Conservation (phyloP, 2,329 filamentous ascomycete species). For the Xylaria sp. region DNA sequence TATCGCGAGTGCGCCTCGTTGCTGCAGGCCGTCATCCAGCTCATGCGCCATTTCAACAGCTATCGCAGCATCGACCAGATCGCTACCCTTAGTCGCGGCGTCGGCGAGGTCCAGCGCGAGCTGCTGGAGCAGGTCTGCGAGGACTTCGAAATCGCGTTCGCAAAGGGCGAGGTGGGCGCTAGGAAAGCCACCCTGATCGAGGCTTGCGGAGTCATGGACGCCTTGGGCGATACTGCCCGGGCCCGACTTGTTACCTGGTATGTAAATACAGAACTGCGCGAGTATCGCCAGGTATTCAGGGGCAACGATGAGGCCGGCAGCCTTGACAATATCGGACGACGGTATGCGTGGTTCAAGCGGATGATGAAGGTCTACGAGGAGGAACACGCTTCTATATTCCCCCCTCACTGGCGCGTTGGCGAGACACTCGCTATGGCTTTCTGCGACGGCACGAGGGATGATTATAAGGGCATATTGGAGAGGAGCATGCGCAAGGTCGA, state of each 20-base stretch:
- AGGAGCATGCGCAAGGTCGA: slow-evolving; percentile 83
- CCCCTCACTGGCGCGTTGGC: slow-evolving; percentile 86
- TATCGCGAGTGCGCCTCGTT: slow-evolving; percentile 95
- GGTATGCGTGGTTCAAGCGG: slow-evolving; percentile 96
- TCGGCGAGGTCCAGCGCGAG: slow-evolving; percentile 92
- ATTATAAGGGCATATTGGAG: slow-evolving; percentile 93
- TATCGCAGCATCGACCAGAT: slow-evolving; percentile 99
- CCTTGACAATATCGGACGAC: slow-evolving; percentile 92
- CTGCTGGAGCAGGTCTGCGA: slow-evolving; percentile 98
- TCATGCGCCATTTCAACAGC: slow-evolving; percentile 98
- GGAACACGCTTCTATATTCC: slow-evolving; percentile 90
- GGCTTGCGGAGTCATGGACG: slow-evolving; percentile 93
- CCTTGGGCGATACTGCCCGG: slow-evolving; percentile 87
- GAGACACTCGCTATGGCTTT: slow-evolving; percentile 91
- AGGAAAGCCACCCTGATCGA: slow-evolving; percentile 80
- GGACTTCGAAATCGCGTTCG: slow-evolving; percentile 96
- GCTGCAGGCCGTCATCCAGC: slow-evolving; percentile 92
- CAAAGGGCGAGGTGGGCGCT: slow-evolving; percentile 81
- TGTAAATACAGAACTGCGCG: slow-evolving; percentile 93
- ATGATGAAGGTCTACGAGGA: slow-evolving; percentile 97
- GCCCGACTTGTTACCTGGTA: slow-evolving; percentile 92
- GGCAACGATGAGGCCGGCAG: slow-evolving; percentile 97
- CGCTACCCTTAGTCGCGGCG: slow-evolving; percentile 88
- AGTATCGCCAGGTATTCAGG: slow-evolving; percentile 95
- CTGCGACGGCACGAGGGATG: slow-evolving; percentile 93